Base-by-base conservation (phyloP, 2,329 filamentous ascomycete species). In the Clarireedia homoeocarpa region DNA sequence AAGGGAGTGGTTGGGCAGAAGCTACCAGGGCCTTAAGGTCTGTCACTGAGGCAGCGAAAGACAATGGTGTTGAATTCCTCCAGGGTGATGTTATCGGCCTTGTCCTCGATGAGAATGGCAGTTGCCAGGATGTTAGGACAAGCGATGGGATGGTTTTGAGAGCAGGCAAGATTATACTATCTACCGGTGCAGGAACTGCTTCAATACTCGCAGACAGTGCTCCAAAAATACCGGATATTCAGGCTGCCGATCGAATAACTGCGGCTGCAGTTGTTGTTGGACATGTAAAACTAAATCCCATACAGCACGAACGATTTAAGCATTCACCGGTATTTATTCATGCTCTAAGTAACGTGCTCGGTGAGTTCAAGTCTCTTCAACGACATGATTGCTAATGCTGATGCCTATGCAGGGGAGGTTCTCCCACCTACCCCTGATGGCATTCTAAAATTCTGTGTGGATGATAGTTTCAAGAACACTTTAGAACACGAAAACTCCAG, bases 401-500 rank as follows among this genome's bases (percentile, higher is more conserved):
- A 57, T 34, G 10, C 10, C 40, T 46, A 5, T 26, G 36, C 26
- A 65, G 62, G 62, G 14, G 53, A 62, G 45, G 58, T 61, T n/a
- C 72, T 79, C 5, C 76, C 75, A 1, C 75, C 75, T 14, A 77
- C 77, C 7, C 61, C 67, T 3, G 71, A 77, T 34, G 75, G 77
- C 1, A 71, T 78, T 2, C 73, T 85, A 57, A 85, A 85, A 66
- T 82, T 83, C 70, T 84, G 82, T 57, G 81, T 81, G 63, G 74
- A 82, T 50, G 74, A 76, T 20, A 81, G 79, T 54, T 79, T 84
- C 63, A 80, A 75, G 42, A 83, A 84, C 64, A 78, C 74, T 6
- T 66, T 74, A 24, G 70, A 69, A 0, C 73, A 74, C 59, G 74
- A 76, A 0, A 53, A 69, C 2, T 77, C 76, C 2, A 78, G 78